A percentile compares a stretch with the other conserved stretches of the same genome.
phyloP scores from a whole-genome alignment of 805 yeast genomes.

The Lipomyces yamanashiensis region DNA sequence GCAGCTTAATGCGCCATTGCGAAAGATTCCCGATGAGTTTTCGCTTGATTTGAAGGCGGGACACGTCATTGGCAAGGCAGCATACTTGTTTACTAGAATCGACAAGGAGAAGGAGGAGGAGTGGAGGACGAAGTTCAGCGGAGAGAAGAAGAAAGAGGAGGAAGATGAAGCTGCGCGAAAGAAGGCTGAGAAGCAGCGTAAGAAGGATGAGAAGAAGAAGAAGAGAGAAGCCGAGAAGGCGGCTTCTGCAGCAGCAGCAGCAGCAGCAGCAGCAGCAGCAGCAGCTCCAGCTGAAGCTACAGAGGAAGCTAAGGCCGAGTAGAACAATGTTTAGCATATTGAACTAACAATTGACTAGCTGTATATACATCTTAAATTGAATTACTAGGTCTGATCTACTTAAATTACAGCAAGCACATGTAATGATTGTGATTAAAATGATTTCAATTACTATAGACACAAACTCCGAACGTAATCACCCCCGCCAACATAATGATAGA shows the following conservation, averaged over 20 bases:
- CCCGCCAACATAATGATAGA: neutral
- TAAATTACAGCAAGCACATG: neutral
- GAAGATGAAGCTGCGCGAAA: slow-evolving; percentile 33
- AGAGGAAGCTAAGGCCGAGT: neutral
- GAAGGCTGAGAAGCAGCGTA: slow-evolving; percentile 33
- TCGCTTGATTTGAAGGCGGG: slow-evolving; percentile 71
- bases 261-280: neutral
- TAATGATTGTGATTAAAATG: neutral
- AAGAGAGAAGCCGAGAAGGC: slow-evolving; percentile 21
- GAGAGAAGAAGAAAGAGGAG: slow-evolving; percentile 55
- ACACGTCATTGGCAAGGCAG: slow-evolving; percentile 88
- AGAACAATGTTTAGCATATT: neutral
- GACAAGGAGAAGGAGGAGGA: slow-evolving; percentile 85
- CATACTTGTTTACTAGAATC: slow-evolving; percentile 88
- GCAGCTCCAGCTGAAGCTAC: neutral
- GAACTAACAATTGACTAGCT: too few relatives aligned
- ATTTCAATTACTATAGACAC: neutral
- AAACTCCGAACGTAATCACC: neutral
- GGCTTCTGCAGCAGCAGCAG: slow-evolving; percentile 18
- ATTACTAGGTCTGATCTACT: neutral
- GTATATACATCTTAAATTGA: too few relatives aligned
- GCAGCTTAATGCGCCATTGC: slow-evolving; percentile 81
- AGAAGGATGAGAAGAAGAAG: slow-evolving; percentile 32
- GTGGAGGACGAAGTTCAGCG: slow-evolving; percentile 89
- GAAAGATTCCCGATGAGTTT: slow-evolving; percentile 77